A percentile compares a stretch with the other conserved stretches of the same genome.
These are phyloP conservation scores for Echria macrotheca DNA, from an alignment of 495 filamentous ascomycete genomes.

Conservation along the genomic window DNA sequence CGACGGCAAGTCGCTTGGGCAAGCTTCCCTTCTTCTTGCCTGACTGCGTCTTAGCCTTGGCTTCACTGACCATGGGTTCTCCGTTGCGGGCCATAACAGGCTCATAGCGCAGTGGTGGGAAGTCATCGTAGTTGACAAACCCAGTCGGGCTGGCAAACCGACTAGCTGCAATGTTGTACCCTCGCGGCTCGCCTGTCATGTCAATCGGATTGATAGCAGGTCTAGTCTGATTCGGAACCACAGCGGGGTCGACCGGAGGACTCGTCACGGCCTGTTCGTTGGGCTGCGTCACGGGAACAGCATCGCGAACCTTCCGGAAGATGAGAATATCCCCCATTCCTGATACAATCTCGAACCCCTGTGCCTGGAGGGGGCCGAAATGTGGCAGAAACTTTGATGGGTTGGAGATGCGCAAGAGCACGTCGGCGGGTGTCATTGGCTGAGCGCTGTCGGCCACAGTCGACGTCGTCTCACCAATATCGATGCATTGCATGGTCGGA, in stretches of 20 bases:
- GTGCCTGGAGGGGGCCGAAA: constrained; percentile 54
- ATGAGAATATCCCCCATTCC: constrained; percentile 66
- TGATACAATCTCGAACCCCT: constrained; percentile 70
- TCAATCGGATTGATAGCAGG: constrained; percentile 50
- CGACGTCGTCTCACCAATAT: constrained; percentile 57
- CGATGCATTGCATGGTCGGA: constrained; percentile 53
- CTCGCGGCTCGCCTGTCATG: constrained; percentile 38
- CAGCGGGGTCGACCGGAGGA: not conserved
- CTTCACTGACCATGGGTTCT: constrained; percentile 51
- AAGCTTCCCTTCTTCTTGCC: constrained; percentile 21
- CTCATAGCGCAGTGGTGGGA: constrained; percentile 27
- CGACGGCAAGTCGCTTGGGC: constrained; percentile 49
- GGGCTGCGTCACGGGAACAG: not conserved
- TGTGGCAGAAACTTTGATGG: constrained; percentile 68
- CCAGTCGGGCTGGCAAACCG: constrained; percentile 51
- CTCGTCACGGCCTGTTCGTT: not conserved
- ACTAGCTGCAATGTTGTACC: constrained; percentile 39
- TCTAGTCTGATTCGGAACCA: too few relatives aligned
- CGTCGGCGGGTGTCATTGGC: constrained; percentile 52
- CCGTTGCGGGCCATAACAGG: constrained; percentile 50
- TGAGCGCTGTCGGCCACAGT: constrained; percentile 41
- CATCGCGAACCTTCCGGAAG: constrained; percentile 54
- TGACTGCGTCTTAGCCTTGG: not conserved
- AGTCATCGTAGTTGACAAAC: constrained; percentile 52
- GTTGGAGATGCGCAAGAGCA: constrained; percentile 61